Base-by-base conservation (phyloP, 1,139 yeast genomes). In the Protomyces inouyei region DNA sequence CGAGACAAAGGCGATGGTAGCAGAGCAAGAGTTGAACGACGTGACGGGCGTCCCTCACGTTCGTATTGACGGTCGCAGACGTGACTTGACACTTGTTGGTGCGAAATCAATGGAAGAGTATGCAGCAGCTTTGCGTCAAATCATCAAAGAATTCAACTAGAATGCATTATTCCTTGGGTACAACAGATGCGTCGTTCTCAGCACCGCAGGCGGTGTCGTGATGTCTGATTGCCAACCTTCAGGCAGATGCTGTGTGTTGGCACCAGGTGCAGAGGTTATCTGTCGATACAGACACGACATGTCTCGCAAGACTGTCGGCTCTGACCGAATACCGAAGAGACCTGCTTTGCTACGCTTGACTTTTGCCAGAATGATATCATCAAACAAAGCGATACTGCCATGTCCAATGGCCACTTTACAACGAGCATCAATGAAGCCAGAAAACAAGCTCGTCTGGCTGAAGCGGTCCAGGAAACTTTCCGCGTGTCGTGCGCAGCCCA, bases 391-490 rank as follows among this genome's bases (percentile, higher is more conserved):
- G 18, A 61, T 40, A 8, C 48, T 46, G 12, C 59, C 51, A 40
- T 53, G 45, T 16, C 38, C 32, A 18, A 16, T 23, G 16, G 57
- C 14, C 28, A 14, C 16, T 12, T 37, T 40, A 43, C 65, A 25
- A 35, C 65, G 51, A n/a, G 59, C 68, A 45, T 67, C 57, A 14
- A 68, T 54, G 51, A 68, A 68, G 43, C 65, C 69, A 6, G 60
- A 25, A 23, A 69, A 66, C 18, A 67, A 64, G 35, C 67, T 69
- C 18, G 69, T 66, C 8, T 60, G 46, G 23, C 60, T 38, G n/a
- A 68, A 46, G 21, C 60, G 57, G n/a, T 60, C 35, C n/a, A 65
- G 25, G 52, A 67, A 68, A n/a, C 65, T 63, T 12, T 52, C 64
- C n/a, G 68, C 60, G 5, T 66, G 65, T 16, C 57, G 21, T 18